phyloP scores from a whole-genome alignment of 805 yeast species.

The Tetrapisispora taiwanensis region DNA sequence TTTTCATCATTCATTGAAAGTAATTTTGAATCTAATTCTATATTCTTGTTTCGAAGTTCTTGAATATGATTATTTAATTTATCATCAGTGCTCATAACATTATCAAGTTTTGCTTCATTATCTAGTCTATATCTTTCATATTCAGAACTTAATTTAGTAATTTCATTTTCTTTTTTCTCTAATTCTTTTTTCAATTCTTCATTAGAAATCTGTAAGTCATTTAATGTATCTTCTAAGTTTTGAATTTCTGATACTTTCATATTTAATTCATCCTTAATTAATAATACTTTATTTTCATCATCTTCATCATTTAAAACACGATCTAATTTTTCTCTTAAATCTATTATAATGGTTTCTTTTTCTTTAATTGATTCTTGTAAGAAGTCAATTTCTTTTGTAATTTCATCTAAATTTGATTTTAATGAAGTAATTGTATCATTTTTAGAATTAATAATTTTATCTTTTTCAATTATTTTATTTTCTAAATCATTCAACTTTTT shows the following conservation, averaged over 20 bases:
- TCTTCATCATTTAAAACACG: neutral
- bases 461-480: neutral
- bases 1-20: conserved; percentile 1
- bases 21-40: neutral
- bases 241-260: neutral
- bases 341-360: neutral
- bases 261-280: neutral
- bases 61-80: neutral
- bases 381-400: neutral
- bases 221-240: neutral
- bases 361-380: neutral
- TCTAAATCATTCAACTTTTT: neutral
- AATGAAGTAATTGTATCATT: conserved; percentile 1
- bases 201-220: neutral
- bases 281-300: neutral
- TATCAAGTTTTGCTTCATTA: neutral
- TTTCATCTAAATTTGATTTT: conserved; percentile 3
- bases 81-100: neutral
- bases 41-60: neutral
- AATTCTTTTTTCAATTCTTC: neutral
- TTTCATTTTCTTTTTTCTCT: neutral
- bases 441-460: neutral
- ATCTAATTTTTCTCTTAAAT: neutral
- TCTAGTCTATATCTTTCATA: conserved; percentile 1
- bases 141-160: neutral